Base-by-base conservation (phyloP, 2,329 filamentous ascomycete species). In the Colletotrichum kahawae region DNA sequence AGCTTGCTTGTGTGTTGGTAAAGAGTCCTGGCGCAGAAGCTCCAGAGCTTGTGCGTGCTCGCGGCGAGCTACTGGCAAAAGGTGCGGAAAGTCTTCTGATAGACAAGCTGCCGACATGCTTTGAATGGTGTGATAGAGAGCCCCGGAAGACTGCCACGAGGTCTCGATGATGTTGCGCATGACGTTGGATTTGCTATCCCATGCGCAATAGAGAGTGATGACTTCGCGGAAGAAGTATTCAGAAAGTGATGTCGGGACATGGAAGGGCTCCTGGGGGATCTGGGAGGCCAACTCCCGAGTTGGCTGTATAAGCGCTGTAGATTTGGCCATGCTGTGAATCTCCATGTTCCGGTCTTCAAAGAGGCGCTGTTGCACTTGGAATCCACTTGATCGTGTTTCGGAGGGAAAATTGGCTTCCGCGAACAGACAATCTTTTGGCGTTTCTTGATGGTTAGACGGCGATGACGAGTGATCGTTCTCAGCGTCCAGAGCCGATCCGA, bases 51-150 rank as follows among this genome's bases (percentile, higher is more conserved):
- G 67, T 3, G 34, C 18, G 60, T 76, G 76, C 43, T 79, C 78
- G 6, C 27, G 59, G 6, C 51, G 59, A 0, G 78, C 78, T 0
- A 78, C 21, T 0, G 70, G 33, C 0, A 67, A 33, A 24, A 79
- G 62, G 24, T 78, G 72, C 7, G 78, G 77, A 7, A 79, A 78
- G 54, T 76, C 80, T 43, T 91, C 90, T 1, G 90, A 88, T 0
- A 92, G 83, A 24, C 90, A 91, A 5, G 90, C 91, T 10, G 91
- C 90, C 2, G 91, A 90, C 91, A 92, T 93, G 77, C 91, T 92
- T 77, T 92, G 90, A 60, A 92, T 90, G 3, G 90, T 90, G 62
- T 89, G 90, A 78, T 89, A 91, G 66, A 92, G 90, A 0, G 90
- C 89, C 21, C 88, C 84, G 0, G 90, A 91, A n/a, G 87, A 88